Base-by-base conservation (phyloP, 2,329 filamentous ascomycete genomes). In the Fusarium camptoceras region DNA sequence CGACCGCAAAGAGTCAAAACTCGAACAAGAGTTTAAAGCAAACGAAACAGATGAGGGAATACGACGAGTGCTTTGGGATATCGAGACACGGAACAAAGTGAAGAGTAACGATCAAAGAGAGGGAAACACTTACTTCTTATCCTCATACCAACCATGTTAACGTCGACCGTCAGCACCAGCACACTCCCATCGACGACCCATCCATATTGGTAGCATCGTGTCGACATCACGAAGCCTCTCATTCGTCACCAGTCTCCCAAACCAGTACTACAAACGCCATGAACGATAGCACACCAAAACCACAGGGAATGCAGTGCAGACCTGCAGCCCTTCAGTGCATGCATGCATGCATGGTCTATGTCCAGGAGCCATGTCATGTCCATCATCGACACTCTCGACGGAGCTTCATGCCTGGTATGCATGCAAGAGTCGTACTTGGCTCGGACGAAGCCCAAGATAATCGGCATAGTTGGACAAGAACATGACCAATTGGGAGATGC, bases 301-400 rank as follows among this genome's bases (percentile, higher is more conserved):
- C 24, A 64, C 12, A n/a, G 42, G 49, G 46, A 57, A 68, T 60
- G 67, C 67, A 59, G 67, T 71, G 67, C 47, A 71, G 41, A 64
- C 22, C 41, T 65, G 46, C 46, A 55, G 31, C 41, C 50, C 37
- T 50, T 46, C 30, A 18, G 55, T 65, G 62, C 50, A 49, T 64
- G 61, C 59, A 61, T 51, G 41, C 9, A 31, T 53, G 37, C 11
- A 43, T 34, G 51, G 18, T 8, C 18, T 24, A 24, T 37, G 34
- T 12, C 34, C 34, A 9, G 37, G 43, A 50, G 43, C 43, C 42
- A 41, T 58, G 53, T 16, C 14, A 64, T 49, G 59, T 12, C 20
- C 34, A 43, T 27, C 25, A 27, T 60, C n/a, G 51, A 59, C 59
- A 43, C 31, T 22, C 22, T 31, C 12, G 56, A 51, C 39, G 42